A percentile compares a stretch with the other conserved stretches of the same genome.
phyloP scores from a whole-genome alignment of 768 basidiomycete species.

The Lactifluus echinatus region DNA sequence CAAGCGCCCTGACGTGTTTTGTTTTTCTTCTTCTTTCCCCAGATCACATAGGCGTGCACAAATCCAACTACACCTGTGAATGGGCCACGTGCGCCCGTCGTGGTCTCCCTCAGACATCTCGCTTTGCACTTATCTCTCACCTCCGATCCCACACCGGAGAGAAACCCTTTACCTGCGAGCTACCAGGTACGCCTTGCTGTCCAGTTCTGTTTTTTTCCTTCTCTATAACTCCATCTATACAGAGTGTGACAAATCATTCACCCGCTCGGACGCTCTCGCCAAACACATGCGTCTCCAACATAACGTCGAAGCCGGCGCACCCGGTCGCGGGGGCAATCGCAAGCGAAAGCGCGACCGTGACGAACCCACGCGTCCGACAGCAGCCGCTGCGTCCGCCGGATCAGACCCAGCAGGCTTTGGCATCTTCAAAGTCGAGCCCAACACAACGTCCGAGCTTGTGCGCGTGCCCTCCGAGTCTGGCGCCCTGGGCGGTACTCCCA shows the following conservation, averaged over 20 bases:
- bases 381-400: conserved; percentile 3
- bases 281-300: conserved; percentile 91
- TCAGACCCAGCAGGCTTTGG: conserved; percentile 14
- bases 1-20: conserved; percentile 12
- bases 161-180: conserved; percentile 79
- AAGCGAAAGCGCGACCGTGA: conserved; percentile 53
- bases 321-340: conserved; percentile 59
- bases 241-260: conserved; percentile 96
- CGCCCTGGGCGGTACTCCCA: background rate
- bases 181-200: conserved; percentile 51
- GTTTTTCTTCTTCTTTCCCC: conserved; percentile 12
- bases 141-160: conserved; percentile 91
- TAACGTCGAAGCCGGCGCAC: conserved; percentile 64
- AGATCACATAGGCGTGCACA: conserved; percentile 80
- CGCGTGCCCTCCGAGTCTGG: conserved; percentile 6
- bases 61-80: conserved; percentile 82
- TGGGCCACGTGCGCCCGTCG: conserved; percentile 77
- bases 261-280: conserved; percentile 85
- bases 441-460: conserved; percentile 3
- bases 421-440: conserved; percentile 21
- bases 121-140: conserved; percentile 87
- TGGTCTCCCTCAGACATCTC: conserved; percentile 77
- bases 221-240: background rate
- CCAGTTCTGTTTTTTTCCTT: background rate
- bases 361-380: conserved; percentile 18